Conservation (phyloP, 441 rosid species). For the Croton laevigatus region DNA sequence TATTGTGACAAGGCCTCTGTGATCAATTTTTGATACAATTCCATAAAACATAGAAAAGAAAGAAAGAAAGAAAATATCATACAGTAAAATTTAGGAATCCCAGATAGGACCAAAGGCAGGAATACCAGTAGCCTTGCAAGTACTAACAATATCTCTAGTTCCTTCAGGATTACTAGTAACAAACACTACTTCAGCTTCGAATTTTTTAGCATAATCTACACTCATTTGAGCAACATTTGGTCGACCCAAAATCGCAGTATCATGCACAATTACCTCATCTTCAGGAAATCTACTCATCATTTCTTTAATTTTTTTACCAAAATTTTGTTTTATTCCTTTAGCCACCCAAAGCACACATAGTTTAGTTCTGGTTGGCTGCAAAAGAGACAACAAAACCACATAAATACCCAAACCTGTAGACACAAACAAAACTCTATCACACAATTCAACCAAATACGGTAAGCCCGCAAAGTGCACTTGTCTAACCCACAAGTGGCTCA, state of each 20-base stretch:
- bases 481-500: conserved; percentile 72
- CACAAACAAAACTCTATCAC: conserved; percentile 57
- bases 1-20: too few species aligned
- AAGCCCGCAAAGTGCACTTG: conserved; percentile 64
- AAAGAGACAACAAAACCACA: too few species aligned
- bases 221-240: too few species aligned
- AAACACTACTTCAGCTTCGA: conserved; percentile 65
- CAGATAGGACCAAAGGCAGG: conserved; percentile 83
- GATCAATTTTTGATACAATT: too few species aligned
- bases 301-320: conserved; percentile 25
- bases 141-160: conserved; percentile 61
- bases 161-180: conserved; percentile 87
- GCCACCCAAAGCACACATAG: conserved; percentile 70
- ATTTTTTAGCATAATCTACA: conserved; percentile 36
- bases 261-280: conserved; percentile 62
- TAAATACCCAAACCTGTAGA: too few species aligned
- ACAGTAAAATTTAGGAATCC: conserved; percentile 49
- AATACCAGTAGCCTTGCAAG: conserved; percentile 52
- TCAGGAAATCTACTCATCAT: conserved; percentile 45
- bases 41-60: too few species aligned
- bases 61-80: too few species aligned
- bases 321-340: conserved; percentile 56
- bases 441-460: conserved; percentile 63
- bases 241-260: conserved; percentile 48
- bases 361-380: conserved; percentile 35